Percentiles rank a stretch among this genome's conserved stretches.
Conservation (phyloP, 768 basidiomycete species). For the Kwoniella europaea region DNA sequence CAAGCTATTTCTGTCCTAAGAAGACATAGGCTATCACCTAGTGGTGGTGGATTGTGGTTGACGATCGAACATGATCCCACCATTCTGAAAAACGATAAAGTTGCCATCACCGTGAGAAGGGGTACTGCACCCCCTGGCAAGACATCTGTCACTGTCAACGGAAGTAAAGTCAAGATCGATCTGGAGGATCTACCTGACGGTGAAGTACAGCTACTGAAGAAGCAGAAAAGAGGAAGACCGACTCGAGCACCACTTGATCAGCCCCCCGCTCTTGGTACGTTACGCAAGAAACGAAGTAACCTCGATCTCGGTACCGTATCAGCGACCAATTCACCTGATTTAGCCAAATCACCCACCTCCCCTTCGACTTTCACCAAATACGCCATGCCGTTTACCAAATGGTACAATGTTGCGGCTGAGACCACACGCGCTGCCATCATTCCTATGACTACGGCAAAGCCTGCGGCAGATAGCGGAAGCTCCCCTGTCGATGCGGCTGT, state of each 20-base stretch:
- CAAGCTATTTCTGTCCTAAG: slow-evolving; percentile 78
- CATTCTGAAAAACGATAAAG: slow-evolving; percentile 76
- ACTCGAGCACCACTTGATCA: slow-evolving; percentile 88
- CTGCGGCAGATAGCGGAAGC: slow-evolving; percentile 25
- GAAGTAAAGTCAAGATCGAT: slow-evolving; percentile 80
- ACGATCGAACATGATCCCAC: slow-evolving; percentile 83
- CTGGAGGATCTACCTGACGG: slow-evolving; percentile 83
- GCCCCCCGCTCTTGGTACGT: slow-evolving; percentile 61
- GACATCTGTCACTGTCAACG: slow-evolving; percentile 85
- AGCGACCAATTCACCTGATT: slow-evolving; percentile 14
- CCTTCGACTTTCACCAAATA: slow-evolving; percentile 33
- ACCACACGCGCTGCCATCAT: slow-evolving; percentile 50
- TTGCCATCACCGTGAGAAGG: slow-evolving; percentile 74
- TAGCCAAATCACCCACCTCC: slow-evolving; percentile 59
- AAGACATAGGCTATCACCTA: slow-evolving; percentile 80
- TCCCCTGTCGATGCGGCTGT: slow-evolving; percentile 63
- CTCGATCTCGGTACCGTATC: slow-evolving; percentile 33
- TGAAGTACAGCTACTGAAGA: slow-evolving; percentile 80
- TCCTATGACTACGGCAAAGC: slow-evolving; percentile 44
- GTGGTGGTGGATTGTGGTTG: slow-evolving; percentile 93
- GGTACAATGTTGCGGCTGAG: slow-evolving; percentile 50
- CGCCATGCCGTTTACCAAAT: slow-evolving; percentile 43
- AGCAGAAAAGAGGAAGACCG: slow-evolving; percentile 85
- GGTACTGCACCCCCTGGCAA: slow-evolving; percentile 66
- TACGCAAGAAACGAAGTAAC: slow-evolving; percentile 47